Evolutionary conservation across 2,329 filamentous ascomycete genomes (phyloP).

Genomic region (Aspergillus brasiliensis): DNA sequence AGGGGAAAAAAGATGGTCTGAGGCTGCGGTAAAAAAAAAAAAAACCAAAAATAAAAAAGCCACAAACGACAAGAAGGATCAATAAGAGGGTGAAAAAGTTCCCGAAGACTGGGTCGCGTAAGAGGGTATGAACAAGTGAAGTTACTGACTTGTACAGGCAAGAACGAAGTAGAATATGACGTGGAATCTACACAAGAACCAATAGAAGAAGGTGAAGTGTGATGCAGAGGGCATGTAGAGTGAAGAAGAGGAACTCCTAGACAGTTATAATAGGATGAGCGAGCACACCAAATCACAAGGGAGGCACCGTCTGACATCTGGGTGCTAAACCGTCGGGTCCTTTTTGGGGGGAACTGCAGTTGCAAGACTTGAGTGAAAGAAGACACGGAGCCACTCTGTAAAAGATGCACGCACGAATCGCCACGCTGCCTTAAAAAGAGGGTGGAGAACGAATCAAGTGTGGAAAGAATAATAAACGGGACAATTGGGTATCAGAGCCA

Average conservation of each 20-base stretch:
- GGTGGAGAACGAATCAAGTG: constrained; percentile 3
- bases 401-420: not conserved
- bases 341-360: not conserved
- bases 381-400: not conserved
- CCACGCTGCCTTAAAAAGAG: not conserved
- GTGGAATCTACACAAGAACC: not conserved
- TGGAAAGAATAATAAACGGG: not conserved
- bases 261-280: not conserved
- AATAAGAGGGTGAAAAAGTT: not conserved
- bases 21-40: not conserved
- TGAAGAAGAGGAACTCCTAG: not conserved
- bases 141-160: not conserved
- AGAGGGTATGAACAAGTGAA: not conserved
- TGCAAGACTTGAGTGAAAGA: not conserved
- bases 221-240: not conserved
- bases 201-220: not conserved
- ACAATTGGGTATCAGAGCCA: constrained; percentile 1
- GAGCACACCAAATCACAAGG: not conserved
- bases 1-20: too few species aligned
- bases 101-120: not conserved
- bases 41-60: not conserved
- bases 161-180: not conserved
- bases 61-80: not conserved
- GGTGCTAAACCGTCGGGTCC: not conserved
- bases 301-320: not conserved